Evolutionary conservation across 2,329 filamentous ascomycete species (phyloP).

Genomic region (Neospermospora avenae): DNA sequence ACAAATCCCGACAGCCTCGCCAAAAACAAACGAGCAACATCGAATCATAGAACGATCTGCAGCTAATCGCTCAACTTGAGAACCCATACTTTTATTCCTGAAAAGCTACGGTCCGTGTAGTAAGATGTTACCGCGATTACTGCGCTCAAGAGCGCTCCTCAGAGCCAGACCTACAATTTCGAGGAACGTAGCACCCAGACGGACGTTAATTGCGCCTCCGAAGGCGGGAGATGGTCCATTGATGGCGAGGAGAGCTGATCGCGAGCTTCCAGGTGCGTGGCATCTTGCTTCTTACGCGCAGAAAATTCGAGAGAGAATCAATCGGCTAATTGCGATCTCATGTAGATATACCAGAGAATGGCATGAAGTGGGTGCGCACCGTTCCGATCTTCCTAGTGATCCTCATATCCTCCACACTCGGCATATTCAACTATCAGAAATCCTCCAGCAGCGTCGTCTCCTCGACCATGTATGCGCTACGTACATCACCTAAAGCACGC

Average conservation of each 20-base stretch:
- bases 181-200: conserved; percentile 34
- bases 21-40: conserved; percentile 14
- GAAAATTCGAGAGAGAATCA: not conserved
- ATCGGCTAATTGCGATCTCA: not conserved
- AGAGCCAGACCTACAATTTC: conserved; percentile 16
- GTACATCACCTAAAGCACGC: conserved; percentile 72
- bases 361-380: conserved; percentile 62
- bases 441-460: conserved; percentile 81
- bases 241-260: conserved; percentile 62
- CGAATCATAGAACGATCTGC: conserved; percentile 7
- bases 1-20: conserved; percentile 10
- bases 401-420: conserved; percentile 68
- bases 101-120: not conserved
- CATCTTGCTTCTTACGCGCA: not conserved
- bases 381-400: conserved; percentile 76
- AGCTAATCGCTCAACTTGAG: too few relatives aligned
- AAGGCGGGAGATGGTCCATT: conserved; percentile 59
- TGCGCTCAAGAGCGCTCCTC: conserved; percentile 27
- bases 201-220: conserved; percentile 53
- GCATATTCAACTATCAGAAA: conserved; percentile 99
- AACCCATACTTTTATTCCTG: not conserved
- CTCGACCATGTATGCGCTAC: conserved; percentile 86
- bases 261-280: conserved; percentile 59
- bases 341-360: conserved; percentile 30
- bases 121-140: conserved; percentile 33